Percentiles rank a stretch among this genome's conserved stretches.
Evolutionary conservation across 2,329 filamentous ascomycete genomes (phyloP).

Genomic region (Xylaria sp.): DNA sequence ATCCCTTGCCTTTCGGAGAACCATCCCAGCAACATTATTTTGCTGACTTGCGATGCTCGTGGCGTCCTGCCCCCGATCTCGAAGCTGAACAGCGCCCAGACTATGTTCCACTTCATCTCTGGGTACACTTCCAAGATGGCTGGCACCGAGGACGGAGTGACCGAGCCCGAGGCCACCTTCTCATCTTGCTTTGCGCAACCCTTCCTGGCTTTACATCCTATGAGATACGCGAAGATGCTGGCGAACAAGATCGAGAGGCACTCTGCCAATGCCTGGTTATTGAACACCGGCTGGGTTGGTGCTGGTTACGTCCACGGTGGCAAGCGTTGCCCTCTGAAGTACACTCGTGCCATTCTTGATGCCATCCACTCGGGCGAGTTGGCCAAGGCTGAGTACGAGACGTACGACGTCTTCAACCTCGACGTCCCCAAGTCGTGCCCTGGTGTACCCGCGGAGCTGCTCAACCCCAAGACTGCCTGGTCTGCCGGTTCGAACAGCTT

Average conservation of each 20-base stretch:
- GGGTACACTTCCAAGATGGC: conserved; percentile 99
- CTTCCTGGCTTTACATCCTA: conserved; percentile 97
- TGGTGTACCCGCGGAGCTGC: conserved; percentile 84
- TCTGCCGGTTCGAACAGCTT: conserved; percentile 81
- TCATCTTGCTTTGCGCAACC: conserved; percentile 99
- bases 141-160: conserved; percentile 94
- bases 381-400: conserved; percentile 90
- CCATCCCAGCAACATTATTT: conserved; percentile 96
- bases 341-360: conserved; percentile 97
- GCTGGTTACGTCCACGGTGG: conserved; percentile 85
- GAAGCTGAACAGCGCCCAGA: conserved; percentile 91
- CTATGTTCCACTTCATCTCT: conserved; percentile 99
- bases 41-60: conserved; percentile 96
- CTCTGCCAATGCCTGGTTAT: conserved; percentile 95
- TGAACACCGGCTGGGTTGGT: conserved; percentile 76
- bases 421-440: conserved; percentile 91
- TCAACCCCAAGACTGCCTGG: conserved; percentile 95
- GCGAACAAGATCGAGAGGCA: conserved; percentile 96
- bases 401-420: conserved; percentile 95
- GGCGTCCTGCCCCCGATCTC: conserved; percentile 97
- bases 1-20: conserved; percentile 87
- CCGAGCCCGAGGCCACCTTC: conserved; percentile 97
- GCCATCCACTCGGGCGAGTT: conserved; percentile 97
- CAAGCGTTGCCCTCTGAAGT: conserved; percentile 97
- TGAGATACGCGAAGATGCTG: conserved; percentile 98